Evolutionary conservation across 75 land plant genomes (phyloP).

Genomic region (Selaginella tamariscina): DNA sequence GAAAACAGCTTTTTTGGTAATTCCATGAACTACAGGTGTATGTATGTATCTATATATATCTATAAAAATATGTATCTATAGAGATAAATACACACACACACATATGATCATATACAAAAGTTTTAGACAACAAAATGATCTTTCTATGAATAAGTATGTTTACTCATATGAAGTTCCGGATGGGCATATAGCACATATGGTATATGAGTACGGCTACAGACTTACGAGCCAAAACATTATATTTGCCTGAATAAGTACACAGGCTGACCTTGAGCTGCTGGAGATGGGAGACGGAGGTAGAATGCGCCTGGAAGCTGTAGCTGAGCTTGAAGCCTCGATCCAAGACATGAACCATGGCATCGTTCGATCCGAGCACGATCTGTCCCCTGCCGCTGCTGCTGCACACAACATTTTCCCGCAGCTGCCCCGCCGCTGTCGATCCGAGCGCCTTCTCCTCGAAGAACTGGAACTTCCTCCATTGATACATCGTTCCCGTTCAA

Average conservation of each 20-base stretch:
- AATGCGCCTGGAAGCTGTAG: conserved; percentile 65
- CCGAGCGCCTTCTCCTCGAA: conserved; percentile 84
- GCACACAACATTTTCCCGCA: conserved; percentile 49
- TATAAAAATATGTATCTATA: no score
- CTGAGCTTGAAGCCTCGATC: conserved; percentile 76
- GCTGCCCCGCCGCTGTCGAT: conserved; percentile 39
- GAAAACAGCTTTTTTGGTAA: no score
- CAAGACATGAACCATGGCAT: conserved; percentile 63
- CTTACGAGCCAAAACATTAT: no score
- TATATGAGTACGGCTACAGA: no score
- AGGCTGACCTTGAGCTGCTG: conserved; percentile 82
- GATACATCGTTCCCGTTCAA: conserved; percentile 51
- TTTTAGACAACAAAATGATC: no score
- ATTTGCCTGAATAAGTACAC: no score
- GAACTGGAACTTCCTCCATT: conserved; percentile 94
- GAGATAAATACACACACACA: no score
- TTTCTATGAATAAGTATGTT: no score
- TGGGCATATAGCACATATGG: no score
- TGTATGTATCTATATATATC: not conserved
- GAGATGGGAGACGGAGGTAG: conserved; percentile 41
- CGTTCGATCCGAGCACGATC: conserved; percentile 54
- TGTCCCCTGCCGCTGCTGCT: conserved; percentile 81
- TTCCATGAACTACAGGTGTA: not conserved
- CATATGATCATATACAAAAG: no score
- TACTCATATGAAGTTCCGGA: no score